Conservation (phyloP, 2,329 filamentous ascomycete species). For the Magnaporthiopsis incrustans region DNA sequence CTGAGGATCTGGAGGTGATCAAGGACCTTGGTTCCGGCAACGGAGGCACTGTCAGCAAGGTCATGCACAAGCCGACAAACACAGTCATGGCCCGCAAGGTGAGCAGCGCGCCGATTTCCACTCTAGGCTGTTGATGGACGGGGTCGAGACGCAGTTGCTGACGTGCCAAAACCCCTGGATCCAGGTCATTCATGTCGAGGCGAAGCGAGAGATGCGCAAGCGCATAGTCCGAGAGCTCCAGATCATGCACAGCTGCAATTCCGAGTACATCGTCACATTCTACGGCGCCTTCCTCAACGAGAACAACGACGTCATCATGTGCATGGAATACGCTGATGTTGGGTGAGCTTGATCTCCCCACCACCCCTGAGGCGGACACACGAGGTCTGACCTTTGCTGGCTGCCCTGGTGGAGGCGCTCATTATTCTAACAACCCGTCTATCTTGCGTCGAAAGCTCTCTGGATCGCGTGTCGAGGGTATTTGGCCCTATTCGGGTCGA, state of each 20-base stretch:
- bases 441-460: constrained; percentile 28
- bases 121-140: neutral
- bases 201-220: constrained; percentile 93
- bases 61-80: constrained; percentile 88
- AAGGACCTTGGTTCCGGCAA: constrained; percentile 95
- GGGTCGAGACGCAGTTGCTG: neutral
- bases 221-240: constrained; percentile 95
- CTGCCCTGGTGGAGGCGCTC: neutral
- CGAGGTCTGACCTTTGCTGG: neutral
- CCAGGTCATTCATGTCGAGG: constrained; percentile 95
- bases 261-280: constrained; percentile 93
- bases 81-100: constrained; percentile 98
- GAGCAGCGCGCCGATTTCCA: constrained; percentile 7
- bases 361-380: neutral
- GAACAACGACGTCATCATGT: constrained; percentile 97
- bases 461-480: constrained; percentile 88
- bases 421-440: neutral
- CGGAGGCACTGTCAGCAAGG: constrained; percentile 96
- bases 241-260: constrained; percentile 98
- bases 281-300: constrained; percentile 97
- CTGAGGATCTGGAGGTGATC: constrained; percentile 84
- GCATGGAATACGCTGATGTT: constrained; percentile 99
- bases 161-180: neutral
- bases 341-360: constrained; percentile 55
- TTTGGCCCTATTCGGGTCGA: constrained; percentile 95